Conservation (phyloP, 106 monocot genomes). For the Dendrobium catenatum region DNA sequence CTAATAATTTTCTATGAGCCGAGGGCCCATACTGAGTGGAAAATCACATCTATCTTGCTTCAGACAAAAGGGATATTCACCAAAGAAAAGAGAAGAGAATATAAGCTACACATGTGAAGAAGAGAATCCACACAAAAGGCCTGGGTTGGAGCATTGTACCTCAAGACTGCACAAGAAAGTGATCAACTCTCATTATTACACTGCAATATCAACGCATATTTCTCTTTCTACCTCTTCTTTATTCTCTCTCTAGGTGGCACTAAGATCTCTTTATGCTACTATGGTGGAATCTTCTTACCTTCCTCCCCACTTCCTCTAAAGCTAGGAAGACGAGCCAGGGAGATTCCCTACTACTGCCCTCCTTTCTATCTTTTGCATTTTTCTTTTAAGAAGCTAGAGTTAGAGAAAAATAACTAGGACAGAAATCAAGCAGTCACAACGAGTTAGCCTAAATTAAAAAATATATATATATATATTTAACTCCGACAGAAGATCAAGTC, state of each 20-base stretch:
- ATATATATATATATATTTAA: too few relatives aligned
- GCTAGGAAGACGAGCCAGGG: constrained; percentile 30
- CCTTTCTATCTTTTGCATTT: too few relatives aligned
- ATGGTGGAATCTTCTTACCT: constrained; percentile 81
- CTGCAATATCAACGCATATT: constrained; percentile 41
- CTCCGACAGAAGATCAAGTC: too few relatives aligned
- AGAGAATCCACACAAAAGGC: constrained; percentile 58
- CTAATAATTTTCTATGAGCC: background rate
- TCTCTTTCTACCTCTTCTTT: constrained; percentile 13
- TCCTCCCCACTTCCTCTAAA: constrained; percentile 83
- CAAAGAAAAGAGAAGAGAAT: constrained; percentile 22
- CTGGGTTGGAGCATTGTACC: constrained; percentile 77
- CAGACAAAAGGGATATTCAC: constrained; percentile 96
- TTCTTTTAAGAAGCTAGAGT: too few relatives aligned
- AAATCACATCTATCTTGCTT: constrained; percentile 7
- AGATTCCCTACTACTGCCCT: constrained; percentile 41
- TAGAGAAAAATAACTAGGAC: too few relatives aligned
- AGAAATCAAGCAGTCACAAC: too few relatives aligned
- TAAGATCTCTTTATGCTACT: background rate
- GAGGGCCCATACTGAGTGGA: background rate
- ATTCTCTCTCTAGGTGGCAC: constrained; percentile 7
- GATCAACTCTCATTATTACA: constrained; percentile 59
- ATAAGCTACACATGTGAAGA: constrained; percentile 28
- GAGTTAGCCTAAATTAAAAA: too few relatives aligned
- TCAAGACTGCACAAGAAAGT: constrained; percentile 36